A percentile compares a stretch with the other conserved stretches of the same genome.
Conservation (phyloP, 176 grass and related monocot genomes). For the Bolboschoenus planiculmis region DNA sequence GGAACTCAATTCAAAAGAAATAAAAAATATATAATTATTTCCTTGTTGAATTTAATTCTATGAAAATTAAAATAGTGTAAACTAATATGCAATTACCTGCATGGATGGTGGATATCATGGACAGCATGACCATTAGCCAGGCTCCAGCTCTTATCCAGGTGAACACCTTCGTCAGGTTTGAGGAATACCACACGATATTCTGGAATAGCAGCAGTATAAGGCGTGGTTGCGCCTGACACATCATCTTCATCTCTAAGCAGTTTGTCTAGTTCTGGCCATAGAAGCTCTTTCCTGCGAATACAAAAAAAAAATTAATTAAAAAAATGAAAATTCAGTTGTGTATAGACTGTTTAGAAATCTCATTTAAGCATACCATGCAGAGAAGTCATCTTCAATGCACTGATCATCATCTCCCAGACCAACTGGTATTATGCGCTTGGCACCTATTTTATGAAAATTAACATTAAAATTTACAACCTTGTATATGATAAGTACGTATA, state of each 20-base stretch:
- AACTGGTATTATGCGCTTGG: constrained; percentile 62
- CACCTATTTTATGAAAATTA: constrained; percentile 42
- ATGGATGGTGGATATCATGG: constrained; percentile 86
- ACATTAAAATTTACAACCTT: neutral
- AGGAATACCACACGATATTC: constrained; percentile 76
- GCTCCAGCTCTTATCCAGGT: constrained; percentile 65
- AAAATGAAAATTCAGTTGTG: neutral
- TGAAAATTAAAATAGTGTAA: neutral
- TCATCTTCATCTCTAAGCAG: constrained; percentile 72
- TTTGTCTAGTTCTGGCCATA: constrained; percentile 80
- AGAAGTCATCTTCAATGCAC: constrained; percentile 93
- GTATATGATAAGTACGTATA: neutral
- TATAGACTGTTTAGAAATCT: neutral
- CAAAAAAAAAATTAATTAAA: constrained; percentile 2
- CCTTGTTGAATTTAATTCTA: neutral
- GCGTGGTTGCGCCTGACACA: constrained; percentile 39
- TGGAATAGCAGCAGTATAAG: constrained; percentile 84
- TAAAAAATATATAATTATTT: neutral
- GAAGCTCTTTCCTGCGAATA: constrained; percentile 65
- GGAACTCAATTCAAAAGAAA: neutral
- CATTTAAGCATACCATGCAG: constrained; percentile 54
- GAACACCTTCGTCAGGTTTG: constrained; percentile 40
- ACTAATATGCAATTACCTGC: constrained; percentile 44
- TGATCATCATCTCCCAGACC: constrained; percentile 91
- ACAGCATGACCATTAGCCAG: constrained; percentile 76